Evolutionary conservation across 2,329 filamentous ascomycete genomes (phyloP).

Genomic region (Nothophoma quercina): DNA sequence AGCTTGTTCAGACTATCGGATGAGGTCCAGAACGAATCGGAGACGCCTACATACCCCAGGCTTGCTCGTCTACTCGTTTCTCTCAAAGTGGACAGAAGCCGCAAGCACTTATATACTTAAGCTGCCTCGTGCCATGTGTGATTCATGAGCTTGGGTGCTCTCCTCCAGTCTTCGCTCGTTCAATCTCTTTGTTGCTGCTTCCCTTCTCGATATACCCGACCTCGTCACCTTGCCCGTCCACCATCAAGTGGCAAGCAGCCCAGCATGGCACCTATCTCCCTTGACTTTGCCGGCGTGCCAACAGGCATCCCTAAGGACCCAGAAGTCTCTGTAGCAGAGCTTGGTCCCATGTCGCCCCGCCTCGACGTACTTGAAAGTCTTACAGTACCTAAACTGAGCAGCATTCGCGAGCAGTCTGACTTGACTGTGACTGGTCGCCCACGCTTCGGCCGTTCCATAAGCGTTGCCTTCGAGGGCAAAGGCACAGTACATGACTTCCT

Average conservation of each 20-base stretch:
- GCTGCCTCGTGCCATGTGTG: background rate
- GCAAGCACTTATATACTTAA: background rate
- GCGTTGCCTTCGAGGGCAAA: conserved; percentile 31
- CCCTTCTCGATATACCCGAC: conserved; percentile 10
- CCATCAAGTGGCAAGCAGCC: background rate
- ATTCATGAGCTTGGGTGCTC: conserved; percentile 21
- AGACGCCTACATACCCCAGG: conserved; percentile 8
- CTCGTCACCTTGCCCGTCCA: background rate
- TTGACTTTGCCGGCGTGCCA: conserved; percentile 10
- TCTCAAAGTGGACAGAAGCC: background rate
- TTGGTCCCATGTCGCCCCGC: conserved; percentile 22
- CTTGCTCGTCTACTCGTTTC: background rate
- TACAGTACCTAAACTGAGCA: conserved; percentile 21
- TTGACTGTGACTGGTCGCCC: conserved; percentile 13
- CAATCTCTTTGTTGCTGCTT: conserved; percentile 22
- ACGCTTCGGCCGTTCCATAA: conserved; percentile 23
- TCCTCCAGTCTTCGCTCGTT: conserved; percentile 16
- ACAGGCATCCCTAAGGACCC: conserved; percentile 16
- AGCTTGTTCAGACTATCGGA: background rate
- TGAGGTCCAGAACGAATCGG: conserved; percentile 5
- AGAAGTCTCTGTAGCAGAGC: conserved; percentile 12
- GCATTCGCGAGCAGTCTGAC: conserved; percentile 19
- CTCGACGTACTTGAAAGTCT: conserved; percentile 18
- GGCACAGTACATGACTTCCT: conserved; percentile 40
- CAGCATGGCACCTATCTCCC: conserved; percentile 21